Evolutionary conservation across 2,329 filamentous ascomycete species (phyloP), one percentile per base, ranked within the genome.

Genomic region (Hypoxylon sp.): DNA sequence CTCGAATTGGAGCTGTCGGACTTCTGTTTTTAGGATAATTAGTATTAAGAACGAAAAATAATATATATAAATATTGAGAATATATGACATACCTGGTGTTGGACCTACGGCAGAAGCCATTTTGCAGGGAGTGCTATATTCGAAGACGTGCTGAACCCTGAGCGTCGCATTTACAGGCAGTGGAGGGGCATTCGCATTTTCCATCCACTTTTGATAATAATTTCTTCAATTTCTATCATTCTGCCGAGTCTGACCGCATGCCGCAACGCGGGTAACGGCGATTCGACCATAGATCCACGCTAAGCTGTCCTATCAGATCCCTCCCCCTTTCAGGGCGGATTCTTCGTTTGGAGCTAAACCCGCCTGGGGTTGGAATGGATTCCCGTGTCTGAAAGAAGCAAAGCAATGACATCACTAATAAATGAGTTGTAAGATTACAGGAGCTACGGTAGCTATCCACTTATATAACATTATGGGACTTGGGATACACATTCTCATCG

Each of bases 1-100:
- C 79, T 98, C 96, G 82, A 98, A 93, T 76, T 89, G 86, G 71
- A 85, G 80, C 76, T 90, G 86, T 74, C 86, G 85, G 74, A 82
- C 81, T 75, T 85, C 86, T 87, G 74, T 63, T 57, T 71, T 38
- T 67, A 11, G 36, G 25, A 32, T 19, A 34, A 62, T 63, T 60
- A 68, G 59, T 59, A 23, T 43, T 34, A 34, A 28, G 6, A 38
- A 10, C 13, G 30, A 43, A 52, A 32, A 25, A 59, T 23, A 45
- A 30, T 48, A 48, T 30, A 30, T 9, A 21, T 5, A 45, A 30
- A 63, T 41, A 48, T 9, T 23, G 41, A 23, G 36, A 41, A 57
- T 30, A 32, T 38, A 34, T 19, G 19, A 74, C 70, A 46, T 74
- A 77, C 75, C 74, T 38, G 72, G 73, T 17, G 73, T 74, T 9